These are phyloP conservation scores for Diaporthe australafricana DNA, from an alignment of 2,329 filamentous ascomycete genomes.

Conservation along the genomic window DNA sequence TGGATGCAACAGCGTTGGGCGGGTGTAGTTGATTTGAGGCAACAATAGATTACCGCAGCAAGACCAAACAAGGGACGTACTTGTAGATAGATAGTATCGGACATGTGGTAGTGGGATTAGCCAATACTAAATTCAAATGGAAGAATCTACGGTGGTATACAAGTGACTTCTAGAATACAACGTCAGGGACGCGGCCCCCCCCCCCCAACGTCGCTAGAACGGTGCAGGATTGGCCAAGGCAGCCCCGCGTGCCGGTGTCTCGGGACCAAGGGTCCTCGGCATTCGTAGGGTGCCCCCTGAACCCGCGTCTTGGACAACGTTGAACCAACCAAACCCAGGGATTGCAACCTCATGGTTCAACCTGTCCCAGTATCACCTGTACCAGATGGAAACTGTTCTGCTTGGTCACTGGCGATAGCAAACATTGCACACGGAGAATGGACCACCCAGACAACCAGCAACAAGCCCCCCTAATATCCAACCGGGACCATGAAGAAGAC, in stretches of 20 bases:
- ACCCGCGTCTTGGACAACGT: conserved; percentile 11
- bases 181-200: conserved; percentile 4
- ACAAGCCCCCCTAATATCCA: conserved; percentile 53
- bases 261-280: conserved; percentile 27
- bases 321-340: neutral
- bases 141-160: neutral
- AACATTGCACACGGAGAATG: conserved; percentile 29
- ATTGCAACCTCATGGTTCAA: neutral
- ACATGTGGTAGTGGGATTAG: neutral
- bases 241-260: conserved; percentile 8
- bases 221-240: conserved; percentile 2
- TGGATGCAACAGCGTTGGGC: neutral
- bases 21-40: neutral
- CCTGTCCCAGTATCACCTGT: neutral
- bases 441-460: conserved; percentile 23
- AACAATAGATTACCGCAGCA: neutral
- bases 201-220: neutral
- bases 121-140: neutral
- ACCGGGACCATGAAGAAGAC: conserved; percentile 40
- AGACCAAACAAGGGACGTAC: neutral
- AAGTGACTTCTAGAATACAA: neutral
- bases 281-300: conserved; percentile 12
- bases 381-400: conserved; percentile 16
- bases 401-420: conserved; percentile 13
- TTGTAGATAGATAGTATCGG: neutral